Evolutionary conservation across 257 asterid genomes (phyloP), one percentile per base, ranked within the genome.

Genomic region (Solanum dulcamara): DNA sequence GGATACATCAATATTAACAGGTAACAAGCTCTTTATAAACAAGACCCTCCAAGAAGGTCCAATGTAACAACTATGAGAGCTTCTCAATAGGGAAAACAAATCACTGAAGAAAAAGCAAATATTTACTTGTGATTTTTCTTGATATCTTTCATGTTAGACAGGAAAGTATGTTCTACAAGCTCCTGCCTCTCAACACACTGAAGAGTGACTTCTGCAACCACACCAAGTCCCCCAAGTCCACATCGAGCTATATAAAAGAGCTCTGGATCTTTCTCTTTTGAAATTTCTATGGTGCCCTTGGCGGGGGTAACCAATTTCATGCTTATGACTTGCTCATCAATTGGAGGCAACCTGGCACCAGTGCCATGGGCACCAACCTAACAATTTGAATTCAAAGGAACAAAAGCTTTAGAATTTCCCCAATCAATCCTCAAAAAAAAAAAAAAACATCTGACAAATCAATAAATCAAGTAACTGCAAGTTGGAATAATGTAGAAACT

Each of bases 311-410:
- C 97, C 86, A 96, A 86, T 86, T 96, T 96, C 97, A 96, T 92
- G 94, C 98, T 95, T 88, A 96, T 87, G 86, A 95, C 97, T 89
- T 96, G 99, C 92, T 96, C 98, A 53, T 95, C 99, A 24, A 97
- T 92, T 13, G 99, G 98, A 80, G 98, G 99, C 84, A 97, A 87
- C 91, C 91, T 93, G 59, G 97, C 98, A 83, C 99, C 99, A 50
- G 99, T 95, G 55, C 99, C 99, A 87, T 97, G 99, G 2, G 98
- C 99, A 81, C 98, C 98, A 86, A 97, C 98, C 99, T 97, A 89
- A 85, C 84, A 40, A 81, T 84, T 83, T 81, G 81, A 57, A 32
- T 80, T 37, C 28, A 85, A 77, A 67, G 55, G 81, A 83, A 79
- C 17, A 77, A 77, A 46, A 28, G 83, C 62, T 77, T 77, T 26